Percentiles rank a stretch among this genome's conserved stretches.
These are phyloP conservation scores for Danielozyma ontarioensis DNA, from an alignment of 805 yeast genomes.

Conservation along the genomic window DNA sequence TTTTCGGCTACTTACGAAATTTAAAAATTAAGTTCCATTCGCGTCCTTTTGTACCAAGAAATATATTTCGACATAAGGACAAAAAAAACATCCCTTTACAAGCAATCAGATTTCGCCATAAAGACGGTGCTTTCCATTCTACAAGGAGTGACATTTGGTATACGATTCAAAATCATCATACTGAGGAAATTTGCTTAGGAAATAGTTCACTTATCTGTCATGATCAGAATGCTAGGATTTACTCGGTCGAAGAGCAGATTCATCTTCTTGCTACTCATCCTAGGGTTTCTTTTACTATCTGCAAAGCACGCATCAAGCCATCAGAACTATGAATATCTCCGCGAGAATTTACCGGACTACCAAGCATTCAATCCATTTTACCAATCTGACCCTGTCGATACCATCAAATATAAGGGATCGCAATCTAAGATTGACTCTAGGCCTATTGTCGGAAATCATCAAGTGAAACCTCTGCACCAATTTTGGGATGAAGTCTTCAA, in stretches of 20 bases:
- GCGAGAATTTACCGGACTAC: not conserved
- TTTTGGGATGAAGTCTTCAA: constrained; percentile 26
- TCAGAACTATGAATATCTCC: not conserved
- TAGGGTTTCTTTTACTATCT: not conserved
- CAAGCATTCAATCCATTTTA: not conserved
- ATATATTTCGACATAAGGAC: too few relatives aligned
- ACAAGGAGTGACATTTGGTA: too few relatives aligned
- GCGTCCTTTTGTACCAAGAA: too few relatives aligned
- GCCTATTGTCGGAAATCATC: not conserved
- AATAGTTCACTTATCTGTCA: too few relatives aligned
- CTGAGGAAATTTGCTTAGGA: too few relatives aligned
- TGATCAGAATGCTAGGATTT: not conserved
- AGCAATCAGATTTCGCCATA: too few relatives aligned
- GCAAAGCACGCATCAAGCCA: not conserved
- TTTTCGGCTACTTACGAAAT: too few relatives aligned
- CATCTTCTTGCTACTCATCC: not conserved
- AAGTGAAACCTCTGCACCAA: constrained; percentile 7
- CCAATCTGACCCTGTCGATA: not conserved
- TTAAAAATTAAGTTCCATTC: too few relatives aligned
- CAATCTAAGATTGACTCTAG: not conserved
- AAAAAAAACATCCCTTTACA: too few relatives aligned
- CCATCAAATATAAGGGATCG: not conserved
- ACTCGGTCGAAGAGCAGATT: not conserved
- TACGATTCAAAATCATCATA: too few relatives aligned
- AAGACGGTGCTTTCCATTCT: too few relatives aligned